Evolutionary conservation across 2,329 filamentous ascomycete genomes (phyloP).

Genomic region (Byssothecium circinans): DNA sequence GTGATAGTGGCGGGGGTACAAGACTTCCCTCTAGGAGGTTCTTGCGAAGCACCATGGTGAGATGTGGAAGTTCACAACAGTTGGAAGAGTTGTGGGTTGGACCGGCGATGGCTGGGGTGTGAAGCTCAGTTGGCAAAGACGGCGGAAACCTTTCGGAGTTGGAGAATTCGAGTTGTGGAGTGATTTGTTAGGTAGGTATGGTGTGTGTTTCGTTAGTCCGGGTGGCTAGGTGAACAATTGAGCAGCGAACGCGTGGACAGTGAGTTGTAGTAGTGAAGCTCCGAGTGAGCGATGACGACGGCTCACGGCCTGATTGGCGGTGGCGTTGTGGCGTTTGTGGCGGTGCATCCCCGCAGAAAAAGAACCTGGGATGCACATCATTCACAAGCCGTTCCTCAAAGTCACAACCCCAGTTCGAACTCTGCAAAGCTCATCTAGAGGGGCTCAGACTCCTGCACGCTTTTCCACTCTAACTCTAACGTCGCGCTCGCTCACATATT

Average conservation of each 20-base stretch:
- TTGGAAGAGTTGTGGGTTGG: neutral
- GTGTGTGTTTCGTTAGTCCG: neutral
- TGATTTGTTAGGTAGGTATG: neutral
- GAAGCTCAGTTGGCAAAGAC: neutral
- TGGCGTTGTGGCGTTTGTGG: neutral
- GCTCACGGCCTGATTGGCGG: neutral
- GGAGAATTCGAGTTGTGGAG: neutral
- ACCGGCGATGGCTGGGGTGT: neutral
- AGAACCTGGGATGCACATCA: neutral
- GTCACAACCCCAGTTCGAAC: no score
- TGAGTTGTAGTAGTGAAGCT: neutral
- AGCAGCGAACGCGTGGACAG: neutral
- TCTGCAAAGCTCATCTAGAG: no score
- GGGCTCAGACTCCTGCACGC: no score
- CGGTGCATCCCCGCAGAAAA: neutral
- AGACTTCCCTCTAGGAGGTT: slow-evolving; percentile 39
- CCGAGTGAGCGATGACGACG: slow-evolving; percentile 9
- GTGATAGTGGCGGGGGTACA: slow-evolving; percentile 45
- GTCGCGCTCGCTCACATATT: no score
- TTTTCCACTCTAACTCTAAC: no score
- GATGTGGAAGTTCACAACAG: neutral
- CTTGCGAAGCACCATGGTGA: slow-evolving; percentile 51
- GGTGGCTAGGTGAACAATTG: neutral
- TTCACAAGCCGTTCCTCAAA: neutral
- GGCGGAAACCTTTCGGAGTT: no score